phyloP scores from a whole-genome alignment of 2,329 filamentous ascomycete genomes.

The Claviceps sp. region DNA sequence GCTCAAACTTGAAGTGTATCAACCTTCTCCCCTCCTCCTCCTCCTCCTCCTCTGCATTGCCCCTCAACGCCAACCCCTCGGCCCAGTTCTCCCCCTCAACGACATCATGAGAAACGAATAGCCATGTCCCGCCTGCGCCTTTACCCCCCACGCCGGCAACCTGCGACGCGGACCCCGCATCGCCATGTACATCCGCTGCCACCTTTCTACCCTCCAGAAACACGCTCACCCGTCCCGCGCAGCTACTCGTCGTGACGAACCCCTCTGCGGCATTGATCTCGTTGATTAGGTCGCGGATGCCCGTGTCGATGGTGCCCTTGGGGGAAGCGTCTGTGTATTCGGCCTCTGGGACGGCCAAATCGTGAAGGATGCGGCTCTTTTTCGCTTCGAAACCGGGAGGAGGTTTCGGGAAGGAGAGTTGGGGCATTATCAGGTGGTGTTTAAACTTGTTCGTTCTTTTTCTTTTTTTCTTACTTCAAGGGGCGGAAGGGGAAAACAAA shows the following conservation, averaged over 20 bases:
- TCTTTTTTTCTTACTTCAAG: not conserved
- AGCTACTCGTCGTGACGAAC: slow-evolving; percentile 86
- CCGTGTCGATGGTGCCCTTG: slow-evolving; percentile 74
- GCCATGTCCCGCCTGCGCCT: slow-evolving; percentile 69
- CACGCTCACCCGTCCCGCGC: slow-evolving; percentile 73
- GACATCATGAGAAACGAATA: slow-evolving; percentile 78
- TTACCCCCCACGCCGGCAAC: slow-evolving; percentile 64
- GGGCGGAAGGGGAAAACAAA: not conserved
- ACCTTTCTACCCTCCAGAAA: slow-evolving; percentile 66
- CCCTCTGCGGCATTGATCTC: slow-evolving; percentile 64
- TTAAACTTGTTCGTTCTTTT: not conserved
- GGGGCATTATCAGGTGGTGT: slow-evolving; percentile 12
- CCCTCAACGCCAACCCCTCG: slow-evolving; percentile 14
- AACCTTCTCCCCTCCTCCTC: slow-evolving; percentile 25
- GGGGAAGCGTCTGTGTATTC: slow-evolving; percentile 76
- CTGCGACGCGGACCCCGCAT: slow-evolving; percentile 9
- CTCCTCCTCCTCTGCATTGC: not conserved
- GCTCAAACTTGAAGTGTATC: slow-evolving; percentile 86
- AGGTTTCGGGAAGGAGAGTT: slow-evolving; percentile 14
- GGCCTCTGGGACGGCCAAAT: slow-evolving; percentile 52
- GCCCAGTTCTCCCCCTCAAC: slow-evolving; percentile 17
- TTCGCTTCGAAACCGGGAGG: slow-evolving; percentile 37
- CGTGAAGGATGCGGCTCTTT: slow-evolving; percentile 60
- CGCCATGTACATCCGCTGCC: not conserved
- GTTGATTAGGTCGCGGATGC: slow-evolving; percentile 62